Evolutionary conservation across 2,329 filamentous ascomycete species (phyloP).

Genomic region (Lomentospora prolificans): DNA sequence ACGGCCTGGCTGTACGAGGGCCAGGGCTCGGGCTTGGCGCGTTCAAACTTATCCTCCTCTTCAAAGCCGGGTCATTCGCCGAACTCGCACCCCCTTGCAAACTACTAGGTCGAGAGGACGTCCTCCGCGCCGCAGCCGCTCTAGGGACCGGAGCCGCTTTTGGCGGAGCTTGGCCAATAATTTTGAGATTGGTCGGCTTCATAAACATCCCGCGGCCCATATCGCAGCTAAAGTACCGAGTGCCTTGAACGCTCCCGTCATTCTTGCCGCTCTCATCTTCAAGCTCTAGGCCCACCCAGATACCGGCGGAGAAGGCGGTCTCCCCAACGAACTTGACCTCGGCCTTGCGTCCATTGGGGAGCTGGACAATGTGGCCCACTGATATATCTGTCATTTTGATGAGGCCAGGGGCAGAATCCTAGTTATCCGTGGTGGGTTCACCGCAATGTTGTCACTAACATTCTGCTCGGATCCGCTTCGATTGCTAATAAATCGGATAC

Average conservation of each 20-base stretch:
- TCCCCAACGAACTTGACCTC: constrained; percentile 73
- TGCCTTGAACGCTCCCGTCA: constrained; percentile 80
- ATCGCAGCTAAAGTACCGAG: constrained; percentile 79
- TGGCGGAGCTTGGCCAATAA: constrained; percentile 38
- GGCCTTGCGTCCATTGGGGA: constrained; percentile 67
- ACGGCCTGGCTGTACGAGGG: constrained; percentile 43
- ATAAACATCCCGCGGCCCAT: constrained; percentile 78
- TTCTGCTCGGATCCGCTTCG: neutral
- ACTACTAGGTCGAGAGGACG: constrained; percentile 39
- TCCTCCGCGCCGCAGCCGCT: constrained; percentile 27
- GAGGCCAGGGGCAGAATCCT: neutral
- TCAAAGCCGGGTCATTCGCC: constrained; percentile 40
- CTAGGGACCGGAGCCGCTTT: constrained; percentile 25
- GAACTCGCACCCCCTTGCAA: constrained; percentile 24
- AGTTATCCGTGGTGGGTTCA: neutral
- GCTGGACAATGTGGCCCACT: constrained; percentile 65
- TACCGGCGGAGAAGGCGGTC: constrained; percentile 69
- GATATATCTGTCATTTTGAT: constrained; percentile 43
- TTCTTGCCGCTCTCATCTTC: constrained; percentile 80
- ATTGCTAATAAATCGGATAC: too few species aligned
- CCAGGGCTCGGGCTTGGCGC: constrained; percentile 64
- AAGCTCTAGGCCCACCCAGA: constrained; percentile 86
- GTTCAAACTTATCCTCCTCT: constrained; percentile 60
- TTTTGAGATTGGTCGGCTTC: constrained; percentile 56
- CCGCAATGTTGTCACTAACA: neutral